Evolutionary conservation across 495 filamentous ascomycete genomes (phyloP).

Genomic region (Tuber aestivum): DNA sequence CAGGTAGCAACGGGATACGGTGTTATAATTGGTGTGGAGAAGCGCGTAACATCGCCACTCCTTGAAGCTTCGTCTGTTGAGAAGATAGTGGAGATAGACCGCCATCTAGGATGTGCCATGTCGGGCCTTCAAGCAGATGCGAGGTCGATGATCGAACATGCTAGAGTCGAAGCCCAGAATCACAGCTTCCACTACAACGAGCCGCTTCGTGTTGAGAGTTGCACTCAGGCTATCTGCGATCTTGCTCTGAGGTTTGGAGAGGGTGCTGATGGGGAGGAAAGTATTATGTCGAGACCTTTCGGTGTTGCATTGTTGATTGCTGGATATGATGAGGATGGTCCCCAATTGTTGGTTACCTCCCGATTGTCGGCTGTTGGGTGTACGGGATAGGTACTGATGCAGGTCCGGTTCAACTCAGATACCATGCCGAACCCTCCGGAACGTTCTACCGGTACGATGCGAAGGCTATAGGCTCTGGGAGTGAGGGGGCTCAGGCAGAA

Average conservation of each 20-base stretch:
- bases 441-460: constrained; percentile 99
- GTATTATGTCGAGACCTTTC: constrained; percentile 94
- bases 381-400: constrained; percentile 7
- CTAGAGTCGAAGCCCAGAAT: constrained; percentile 92
- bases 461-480: constrained; percentile 94
- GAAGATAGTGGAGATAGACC: constrained; percentile 99
- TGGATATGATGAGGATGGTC: constrained; percentile 94
- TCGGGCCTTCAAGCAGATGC: constrained; percentile 94
- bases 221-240: constrained; percentile 97
- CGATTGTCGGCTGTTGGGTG: not conserved
- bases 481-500: constrained; percentile 94
- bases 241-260: constrained; percentile 93
- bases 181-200: constrained; percentile 97
- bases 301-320: constrained; percentile 95
- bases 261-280: constrained; percentile 95
- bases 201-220: constrained; percentile 86
- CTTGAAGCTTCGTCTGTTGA: constrained; percentile 96
- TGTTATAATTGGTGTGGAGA: constrained; percentile 95
- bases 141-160: constrained; percentile 92
- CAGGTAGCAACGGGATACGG: constrained; percentile 85
- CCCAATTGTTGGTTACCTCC: constrained; percentile 63
- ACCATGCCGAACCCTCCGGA: constrained; percentile 94
- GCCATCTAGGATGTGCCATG: constrained; percentile 98
- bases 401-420: constrained; percentile 49
- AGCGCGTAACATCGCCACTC: constrained; percentile 94